A percentile compares a stretch with the other conserved stretches of the same genome.
Evolutionary conservation across 352 stramenopile genomes (phyloP).

Genomic region (Pythium sukuiense): DNA sequence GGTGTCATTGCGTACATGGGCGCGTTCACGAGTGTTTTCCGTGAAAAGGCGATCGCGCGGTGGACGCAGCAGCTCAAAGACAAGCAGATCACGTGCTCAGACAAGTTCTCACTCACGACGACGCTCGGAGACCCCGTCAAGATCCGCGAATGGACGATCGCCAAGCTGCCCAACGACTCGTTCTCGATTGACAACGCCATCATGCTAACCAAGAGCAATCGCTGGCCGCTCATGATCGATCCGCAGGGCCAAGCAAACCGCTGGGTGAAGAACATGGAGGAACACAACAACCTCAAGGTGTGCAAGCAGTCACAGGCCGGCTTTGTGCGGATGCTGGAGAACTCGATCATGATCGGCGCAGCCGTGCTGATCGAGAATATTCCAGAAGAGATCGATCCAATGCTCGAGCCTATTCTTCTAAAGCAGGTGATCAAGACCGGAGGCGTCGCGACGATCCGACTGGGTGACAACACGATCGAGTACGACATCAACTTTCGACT

Average conservation of each 20-base stretch:
- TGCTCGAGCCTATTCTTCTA: constrained; percentile 92
- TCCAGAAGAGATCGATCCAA: constrained; percentile 91
- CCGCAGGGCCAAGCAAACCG: constrained; percentile 94
- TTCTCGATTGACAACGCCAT: constrained; percentile 96
- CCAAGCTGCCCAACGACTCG: constrained; percentile 94
- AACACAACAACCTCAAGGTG: constrained; percentile 89
- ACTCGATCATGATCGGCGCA: constrained; percentile 93
- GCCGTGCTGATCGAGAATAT: constrained; percentile 95
- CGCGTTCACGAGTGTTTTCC: constrained; percentile 91
- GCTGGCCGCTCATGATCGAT: constrained; percentile 97
- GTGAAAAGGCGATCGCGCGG: constrained; percentile 83
- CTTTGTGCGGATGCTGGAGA: constrained; percentile 95
- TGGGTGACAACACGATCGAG: constrained; percentile 94
- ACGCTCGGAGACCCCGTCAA: constrained; percentile 92
- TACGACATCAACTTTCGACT: constrained; percentile 93
- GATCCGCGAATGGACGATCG: constrained; percentile 94
- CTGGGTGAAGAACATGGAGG: constrained; percentile 96
- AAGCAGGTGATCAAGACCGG: constrained; percentile 92
- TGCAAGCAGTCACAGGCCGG: constrained; percentile 92
- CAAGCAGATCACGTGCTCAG: constrained; percentile 82
- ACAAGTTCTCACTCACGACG: constrained; percentile 74
- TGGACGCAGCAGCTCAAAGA: constrained; percentile 73
- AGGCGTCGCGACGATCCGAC: constrained; percentile 87
- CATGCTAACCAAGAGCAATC: constrained; percentile 90
- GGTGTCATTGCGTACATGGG: constrained; percentile 95